A percentile compares a stretch with the other conserved stretches of the same genome.
phyloP scores from a whole-genome alignment of 2,329 filamentous ascomycete species.

The Byssochlamys sp. region DNA sequence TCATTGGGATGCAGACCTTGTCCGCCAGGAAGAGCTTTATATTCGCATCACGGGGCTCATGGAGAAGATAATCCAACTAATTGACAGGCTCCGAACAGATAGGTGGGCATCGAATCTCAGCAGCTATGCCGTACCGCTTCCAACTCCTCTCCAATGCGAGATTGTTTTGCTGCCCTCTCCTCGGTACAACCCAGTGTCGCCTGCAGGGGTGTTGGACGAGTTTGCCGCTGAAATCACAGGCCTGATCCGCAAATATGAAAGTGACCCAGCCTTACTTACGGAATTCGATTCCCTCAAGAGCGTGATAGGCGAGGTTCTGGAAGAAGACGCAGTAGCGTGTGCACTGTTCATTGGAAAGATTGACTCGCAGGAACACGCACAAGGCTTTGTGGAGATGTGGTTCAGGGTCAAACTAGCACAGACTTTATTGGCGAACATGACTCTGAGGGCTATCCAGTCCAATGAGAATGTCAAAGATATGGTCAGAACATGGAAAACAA shows the following conservation, averaged over 20 bases:
- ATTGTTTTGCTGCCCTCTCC: constrained; percentile 1
- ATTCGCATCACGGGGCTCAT: neutral
- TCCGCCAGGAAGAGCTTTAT: too few relatives aligned
- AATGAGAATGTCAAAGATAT: neutral
- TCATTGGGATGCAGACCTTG: neutral
- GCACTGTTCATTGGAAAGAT: neutral
- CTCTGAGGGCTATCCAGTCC: neutral
- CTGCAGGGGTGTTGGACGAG: neutral
- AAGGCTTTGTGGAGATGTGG: neutral
- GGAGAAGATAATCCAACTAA: constrained; percentile 5
- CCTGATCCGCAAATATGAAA: neutral
- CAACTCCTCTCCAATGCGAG: neutral
- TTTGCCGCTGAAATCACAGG: neutral
- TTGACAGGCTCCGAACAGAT: constrained; percentile 3
- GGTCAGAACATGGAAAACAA: neutral
- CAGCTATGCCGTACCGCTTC: neutral
- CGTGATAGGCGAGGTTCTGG: neutral
- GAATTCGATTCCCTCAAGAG: neutral
- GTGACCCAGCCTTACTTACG: neutral
- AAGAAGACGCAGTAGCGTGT: neutral
- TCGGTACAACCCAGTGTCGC: neutral
- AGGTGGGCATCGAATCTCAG: neutral
- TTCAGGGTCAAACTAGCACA: constrained; percentile 1
- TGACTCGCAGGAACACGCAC: neutral
- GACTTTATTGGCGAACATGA: neutral